phyloP scores from a whole-genome alignment of 768 basidiomycete genomes.

The Agrocybe pediades region DNA sequence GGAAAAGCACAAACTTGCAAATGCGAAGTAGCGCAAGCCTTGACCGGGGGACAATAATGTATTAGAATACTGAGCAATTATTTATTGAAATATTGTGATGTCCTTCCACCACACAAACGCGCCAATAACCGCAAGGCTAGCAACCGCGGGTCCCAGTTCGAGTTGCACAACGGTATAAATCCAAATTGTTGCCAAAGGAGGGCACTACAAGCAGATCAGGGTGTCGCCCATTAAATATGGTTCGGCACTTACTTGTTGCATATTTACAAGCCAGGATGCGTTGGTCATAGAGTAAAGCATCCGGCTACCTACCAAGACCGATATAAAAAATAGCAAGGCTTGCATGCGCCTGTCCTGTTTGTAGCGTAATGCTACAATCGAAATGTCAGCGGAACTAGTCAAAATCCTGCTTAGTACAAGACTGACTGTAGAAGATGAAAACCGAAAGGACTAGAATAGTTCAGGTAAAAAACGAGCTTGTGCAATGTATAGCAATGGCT shows the following conservation, averaged over 20 bases:
- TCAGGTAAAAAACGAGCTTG: neutral
- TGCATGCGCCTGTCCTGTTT: slow-evolving; percentile 60
- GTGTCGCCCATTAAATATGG: neutral
- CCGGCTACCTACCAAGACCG: slow-evolving; percentile 58
- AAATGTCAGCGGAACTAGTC: neutral
- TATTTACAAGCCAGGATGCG: slow-evolving; percentile 70
- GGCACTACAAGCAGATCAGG: slow-evolving; percentile 46
- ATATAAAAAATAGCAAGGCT: slow-evolving; percentile 56
- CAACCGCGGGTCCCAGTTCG: slow-evolving; percentile 59
- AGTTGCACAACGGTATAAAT: slow-evolving; percentile 74
- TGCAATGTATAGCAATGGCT: slow-evolving; percentile 26
- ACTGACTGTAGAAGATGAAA: slow-evolving; percentile 77
- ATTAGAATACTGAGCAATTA: neutral
- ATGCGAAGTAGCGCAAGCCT: neutral
- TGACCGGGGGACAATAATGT: neutral
- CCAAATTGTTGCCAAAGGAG: slow-evolving; percentile 80
- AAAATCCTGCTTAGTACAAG: neutral
- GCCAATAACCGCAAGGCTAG: slow-evolving; percentile 55
- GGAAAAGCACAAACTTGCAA: neutral
- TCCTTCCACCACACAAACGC: slow-evolving; percentile 65
- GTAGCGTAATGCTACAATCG: slow-evolving; percentile 57
- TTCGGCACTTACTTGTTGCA: slow-evolving; percentile 60
- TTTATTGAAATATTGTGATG: slow-evolving; percentile 40
- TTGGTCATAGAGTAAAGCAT: slow-evolving; percentile 73
- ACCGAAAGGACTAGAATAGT: slow-evolving; percentile 59